phyloP scores from a whole-genome alignment of 352 stramenopile species.

The Globisporangium radiosum region DNA sequence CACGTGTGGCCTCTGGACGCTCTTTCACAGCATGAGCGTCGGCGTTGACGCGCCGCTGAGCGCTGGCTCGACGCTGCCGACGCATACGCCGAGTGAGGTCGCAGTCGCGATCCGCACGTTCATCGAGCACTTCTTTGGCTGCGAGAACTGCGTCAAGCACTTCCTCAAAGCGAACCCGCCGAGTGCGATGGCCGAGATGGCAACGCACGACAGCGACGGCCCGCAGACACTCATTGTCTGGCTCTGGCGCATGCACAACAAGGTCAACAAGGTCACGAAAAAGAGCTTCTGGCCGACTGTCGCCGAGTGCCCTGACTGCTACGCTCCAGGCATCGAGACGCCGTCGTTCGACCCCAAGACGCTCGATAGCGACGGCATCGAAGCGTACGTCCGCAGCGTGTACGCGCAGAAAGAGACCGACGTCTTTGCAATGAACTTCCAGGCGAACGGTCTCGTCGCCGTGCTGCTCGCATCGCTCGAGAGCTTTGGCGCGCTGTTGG shows the following conservation, averaged over 20 bases:
- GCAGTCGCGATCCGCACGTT: conserved; percentile 60
- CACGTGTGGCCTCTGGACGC: conserved; percentile 74
- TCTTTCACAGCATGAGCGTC: conserved; percentile 74
- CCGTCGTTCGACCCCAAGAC: conserved; percentile 36
- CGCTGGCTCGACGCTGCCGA: conserved; percentile 14
- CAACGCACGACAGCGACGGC: conserved; percentile 26
- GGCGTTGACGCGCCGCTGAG: conserved; percentile 19
- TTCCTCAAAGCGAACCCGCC: conserved; percentile 62
- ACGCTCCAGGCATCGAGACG: conserved; percentile 36
- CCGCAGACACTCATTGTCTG: conserved; percentile 47
- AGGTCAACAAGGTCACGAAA: conserved; percentile 64
- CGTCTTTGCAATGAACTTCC: conserved; percentile 37
- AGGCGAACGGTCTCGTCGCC: conserved; percentile 27
- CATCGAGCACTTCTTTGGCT: conserved; percentile 79
- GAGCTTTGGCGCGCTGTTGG: conserved; percentile 21
- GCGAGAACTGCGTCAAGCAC: conserved; percentile 65
- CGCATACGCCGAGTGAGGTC: conserved; percentile 47
- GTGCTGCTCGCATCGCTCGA: conserved; percentile 30
- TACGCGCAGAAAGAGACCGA: conserved; percentile 48
- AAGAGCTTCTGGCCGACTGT: conserved; percentile 61
- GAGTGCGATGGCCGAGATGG: conserved; percentile 37
- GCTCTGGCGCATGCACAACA: conserved; percentile 83
- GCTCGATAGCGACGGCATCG: conserved; percentile 46
- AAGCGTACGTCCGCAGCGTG: conserved; percentile 38
- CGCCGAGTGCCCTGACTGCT: conserved; percentile 46